A percentile compares a stretch with the other conserved stretches of the same genome.
Conservation (phyloP, 2,329 filamentous ascomycete species). For the Fusarium sp. region DNA sequence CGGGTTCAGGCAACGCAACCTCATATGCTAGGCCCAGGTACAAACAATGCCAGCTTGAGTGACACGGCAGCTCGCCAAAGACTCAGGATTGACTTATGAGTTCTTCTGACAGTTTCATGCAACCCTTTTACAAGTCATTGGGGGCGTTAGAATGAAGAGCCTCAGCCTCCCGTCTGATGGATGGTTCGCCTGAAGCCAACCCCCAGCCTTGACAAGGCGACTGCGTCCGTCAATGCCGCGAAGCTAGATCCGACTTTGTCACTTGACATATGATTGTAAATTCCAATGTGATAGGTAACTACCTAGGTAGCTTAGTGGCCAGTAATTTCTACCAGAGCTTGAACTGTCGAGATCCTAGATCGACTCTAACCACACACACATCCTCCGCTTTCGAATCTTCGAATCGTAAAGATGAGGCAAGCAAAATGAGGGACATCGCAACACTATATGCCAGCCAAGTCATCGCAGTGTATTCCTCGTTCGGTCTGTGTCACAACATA, state of each 20-base stretch:
- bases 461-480: background rate
- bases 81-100: no score
- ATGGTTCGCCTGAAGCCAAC: background rate
- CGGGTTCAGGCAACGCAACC: background rate
- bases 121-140: background rate
- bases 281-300: background rate
- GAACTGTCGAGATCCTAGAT: background rate
- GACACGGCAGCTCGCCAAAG: background rate
- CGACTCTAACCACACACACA: background rate
- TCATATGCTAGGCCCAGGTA: background rate
- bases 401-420: background rate
- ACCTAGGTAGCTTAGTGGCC: background rate
- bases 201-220: background rate
- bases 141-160: background rate
- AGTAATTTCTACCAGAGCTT: background rate
- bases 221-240: background rate
- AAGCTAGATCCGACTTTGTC: background rate
- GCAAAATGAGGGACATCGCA: background rate
- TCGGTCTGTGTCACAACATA: background rate
- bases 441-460: background rate
- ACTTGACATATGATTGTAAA: background rate
- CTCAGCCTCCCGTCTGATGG: background rate
- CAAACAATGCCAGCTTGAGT: background rate
- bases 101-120: background rate
- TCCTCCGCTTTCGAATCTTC: background rate